These are phyloP conservation scores for Aspergillus sclerotiicarbonarius DNA, from an alignment of 495 filamentous ascomycete genomes.

Conservation along the genomic window DNA sequence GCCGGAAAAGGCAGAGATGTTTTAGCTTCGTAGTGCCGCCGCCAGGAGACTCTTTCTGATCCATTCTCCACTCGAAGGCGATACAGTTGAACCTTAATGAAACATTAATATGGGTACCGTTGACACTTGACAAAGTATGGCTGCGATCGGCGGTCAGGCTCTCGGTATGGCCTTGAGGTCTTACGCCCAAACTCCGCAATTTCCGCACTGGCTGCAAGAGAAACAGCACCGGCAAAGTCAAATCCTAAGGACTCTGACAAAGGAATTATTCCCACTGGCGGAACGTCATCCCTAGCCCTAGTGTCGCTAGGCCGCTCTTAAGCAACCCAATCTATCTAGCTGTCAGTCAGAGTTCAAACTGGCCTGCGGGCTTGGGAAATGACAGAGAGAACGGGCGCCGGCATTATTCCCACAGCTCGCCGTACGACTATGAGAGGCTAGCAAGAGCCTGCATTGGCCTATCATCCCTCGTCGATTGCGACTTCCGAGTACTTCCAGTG, in stretches of 20 bases:
- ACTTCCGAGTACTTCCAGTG: not conserved
- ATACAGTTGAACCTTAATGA: constrained; percentile 1
- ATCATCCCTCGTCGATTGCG: not conserved
- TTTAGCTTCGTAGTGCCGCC: not conserved
- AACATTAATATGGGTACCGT: not conserved
- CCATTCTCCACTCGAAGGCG: not conserved
- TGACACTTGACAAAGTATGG: constrained; percentile 1
- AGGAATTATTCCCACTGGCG: constrained; percentile 22
- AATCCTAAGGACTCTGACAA: constrained; percentile 1
- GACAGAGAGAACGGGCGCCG: not conserved
- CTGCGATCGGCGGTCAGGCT: constrained; percentile 18
- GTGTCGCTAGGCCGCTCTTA: not conserved
- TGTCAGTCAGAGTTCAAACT: not conserved
- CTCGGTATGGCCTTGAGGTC: not conserved
- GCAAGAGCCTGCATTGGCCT: constrained; percentile 1
- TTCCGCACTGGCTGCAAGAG: constrained; percentile 2
- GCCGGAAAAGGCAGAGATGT: not conserved
- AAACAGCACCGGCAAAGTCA: constrained; percentile 7
- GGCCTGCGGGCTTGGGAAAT: not conserved
- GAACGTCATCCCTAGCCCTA: not conserved
- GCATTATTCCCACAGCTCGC: not conserved
- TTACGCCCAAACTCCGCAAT: constrained; percentile 11
- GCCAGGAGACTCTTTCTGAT: not conserved
- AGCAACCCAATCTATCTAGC: constrained; percentile 8
- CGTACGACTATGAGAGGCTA: not conserved